Conservation (phyloP, 768 basidiomycete species). For the Tremella fuciformis region DNA sequence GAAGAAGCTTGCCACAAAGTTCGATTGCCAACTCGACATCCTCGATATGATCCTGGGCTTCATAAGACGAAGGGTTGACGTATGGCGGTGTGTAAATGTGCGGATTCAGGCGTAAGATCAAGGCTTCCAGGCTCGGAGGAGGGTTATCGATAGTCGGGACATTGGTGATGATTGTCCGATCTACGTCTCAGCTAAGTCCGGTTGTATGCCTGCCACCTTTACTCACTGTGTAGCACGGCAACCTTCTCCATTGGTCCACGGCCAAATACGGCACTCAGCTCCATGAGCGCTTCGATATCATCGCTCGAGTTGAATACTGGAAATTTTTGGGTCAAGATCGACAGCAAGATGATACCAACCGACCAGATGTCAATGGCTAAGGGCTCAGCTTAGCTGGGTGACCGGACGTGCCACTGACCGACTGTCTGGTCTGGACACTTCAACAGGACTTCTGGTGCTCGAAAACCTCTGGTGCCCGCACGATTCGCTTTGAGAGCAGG, state of each 20-base stretch:
- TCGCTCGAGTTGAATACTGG: conserved; percentile 91
- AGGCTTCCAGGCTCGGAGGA: conserved; percentile 67
- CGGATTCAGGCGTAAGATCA: conserved; percentile 77
- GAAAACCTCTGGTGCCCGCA: conserved; percentile 93
- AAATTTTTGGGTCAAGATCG: conserved; percentile 88
- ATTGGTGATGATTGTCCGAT: conserved; percentile 86
- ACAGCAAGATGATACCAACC: conserved; percentile 83
- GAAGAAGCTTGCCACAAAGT: conserved; percentile 69
- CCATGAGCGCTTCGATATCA: conserved; percentile 92
- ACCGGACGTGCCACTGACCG: conserved; percentile 59
- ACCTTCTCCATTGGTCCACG: conserved; percentile 74
- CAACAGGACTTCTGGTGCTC: conserved; percentile 91
- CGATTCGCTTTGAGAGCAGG: conserved; percentile 88
- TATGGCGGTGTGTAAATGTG: conserved; percentile 56
- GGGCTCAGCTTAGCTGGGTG: conserved; percentile 9
- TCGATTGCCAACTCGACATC: conserved; percentile 69
- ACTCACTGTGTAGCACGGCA: conserved; percentile 83
- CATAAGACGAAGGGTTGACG: conserved; percentile 55
- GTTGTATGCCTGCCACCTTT: background rate
- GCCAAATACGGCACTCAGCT: conserved; percentile 84
- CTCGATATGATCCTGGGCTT: conserved; percentile 55
- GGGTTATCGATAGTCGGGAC: conserved; percentile 70
- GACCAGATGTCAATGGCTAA: conserved; percentile 97
- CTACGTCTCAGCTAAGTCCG: conserved; percentile 55
- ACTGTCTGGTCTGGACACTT: conserved; percentile 92